Conservation (phyloP, 2,329 filamentous ascomycete species). For the Dendryphion nanum region DNA sequence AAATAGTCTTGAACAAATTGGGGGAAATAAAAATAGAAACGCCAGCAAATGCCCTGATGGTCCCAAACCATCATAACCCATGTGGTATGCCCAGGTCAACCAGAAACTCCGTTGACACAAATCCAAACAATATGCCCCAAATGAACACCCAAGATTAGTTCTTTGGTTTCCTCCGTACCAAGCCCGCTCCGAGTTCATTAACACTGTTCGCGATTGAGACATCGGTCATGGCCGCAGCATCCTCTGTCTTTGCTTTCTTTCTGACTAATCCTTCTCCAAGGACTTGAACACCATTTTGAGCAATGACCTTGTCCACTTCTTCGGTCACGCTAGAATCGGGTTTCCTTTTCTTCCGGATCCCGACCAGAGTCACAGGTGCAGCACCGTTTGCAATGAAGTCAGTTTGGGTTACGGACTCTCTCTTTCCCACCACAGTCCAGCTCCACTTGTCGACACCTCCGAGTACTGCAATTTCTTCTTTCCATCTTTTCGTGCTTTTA, state of each 20-base stretch:
- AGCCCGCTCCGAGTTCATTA: constrained; percentile 25
- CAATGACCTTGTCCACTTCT: constrained; percentile 3
- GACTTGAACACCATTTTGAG: constrained; percentile 9
- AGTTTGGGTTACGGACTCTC: constrained; percentile 10
- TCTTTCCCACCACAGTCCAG: constrained; percentile 26
- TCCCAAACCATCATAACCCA: too few species aligned
- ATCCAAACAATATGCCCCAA: background rate
- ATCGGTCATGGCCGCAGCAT: constrained; percentile 2
- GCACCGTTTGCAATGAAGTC: constrained; percentile 7
- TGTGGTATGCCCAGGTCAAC: too few species aligned
- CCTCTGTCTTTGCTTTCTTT: constrained; percentile 33
- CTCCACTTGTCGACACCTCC: constrained; percentile 29
- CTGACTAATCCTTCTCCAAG: constrained; percentile 24
- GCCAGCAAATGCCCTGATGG: too few species aligned
- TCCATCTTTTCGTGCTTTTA: constrained; percentile 68
- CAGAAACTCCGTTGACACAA: too few species aligned
- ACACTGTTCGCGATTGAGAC: constrained; percentile 15
- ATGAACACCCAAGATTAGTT: background rate
- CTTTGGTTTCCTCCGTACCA: constrained; percentile 38
- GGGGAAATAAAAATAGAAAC: too few species aligned
- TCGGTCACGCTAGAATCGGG: constrained; percentile 12
- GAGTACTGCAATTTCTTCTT: constrained; percentile 59
- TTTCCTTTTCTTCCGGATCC: constrained; percentile 37
- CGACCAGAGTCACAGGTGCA: constrained; percentile 23
- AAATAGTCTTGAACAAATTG: too few species aligned